These are phyloP conservation scores for Leucoagaricus sp. DNA, from an alignment of 1,284 basidiomycete genomes.

Conservation along the genomic window DNA sequence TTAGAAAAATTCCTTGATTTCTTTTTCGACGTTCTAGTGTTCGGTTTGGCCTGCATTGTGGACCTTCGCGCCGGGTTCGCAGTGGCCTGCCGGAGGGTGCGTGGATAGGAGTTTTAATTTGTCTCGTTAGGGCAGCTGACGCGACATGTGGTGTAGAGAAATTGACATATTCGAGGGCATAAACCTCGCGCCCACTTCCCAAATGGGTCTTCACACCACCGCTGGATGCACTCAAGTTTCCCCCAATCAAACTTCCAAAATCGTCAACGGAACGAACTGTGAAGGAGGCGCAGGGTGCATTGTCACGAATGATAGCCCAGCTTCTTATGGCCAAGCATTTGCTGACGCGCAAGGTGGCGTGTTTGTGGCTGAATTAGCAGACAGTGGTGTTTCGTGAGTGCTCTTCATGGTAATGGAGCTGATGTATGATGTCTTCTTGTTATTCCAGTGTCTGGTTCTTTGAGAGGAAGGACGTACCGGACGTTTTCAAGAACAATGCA, in stretches of 20 bases:
- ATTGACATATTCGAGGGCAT: conserved; percentile 81
- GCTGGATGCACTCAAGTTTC: conserved; percentile 57
- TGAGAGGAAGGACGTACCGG: conserved; percentile 60
- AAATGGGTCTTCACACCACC: conserved; percentile 72
- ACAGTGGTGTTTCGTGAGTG: conserved; percentile 61
- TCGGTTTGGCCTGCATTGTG: conserved; percentile 72
- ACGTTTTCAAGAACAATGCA: conserved; percentile 50
- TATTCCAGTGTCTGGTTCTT: conserved; percentile 73
- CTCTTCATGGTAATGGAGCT: not conserved
- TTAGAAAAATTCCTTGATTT: not conserved
- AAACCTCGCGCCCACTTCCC: conserved; percentile 60
- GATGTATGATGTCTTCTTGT: not conserved
- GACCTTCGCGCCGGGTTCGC: conserved; percentile 48
- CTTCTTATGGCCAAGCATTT: conserved; percentile 68
- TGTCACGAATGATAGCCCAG: conserved; percentile 45
- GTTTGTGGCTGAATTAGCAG: conserved; percentile 71
- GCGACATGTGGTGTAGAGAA: conserved; percentile 36
- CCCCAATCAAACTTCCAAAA: conserved; percentile 50
- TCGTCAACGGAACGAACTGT: conserved; percentile 64
- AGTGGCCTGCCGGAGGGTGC: conserved; percentile 65
- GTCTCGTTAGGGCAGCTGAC: not conserved
- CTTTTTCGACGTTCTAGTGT: conserved; percentile 42
- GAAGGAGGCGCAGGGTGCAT: conserved; percentile 31
- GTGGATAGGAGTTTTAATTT: conserved; percentile 17
- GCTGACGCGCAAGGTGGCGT: conserved; percentile 67